A percentile compares a stretch with the other conserved stretches of the same genome.
phyloP scores from a whole-genome alignment of 495 filamentous ascomycete genomes.

The Glarea lozoyensis region DNA sequence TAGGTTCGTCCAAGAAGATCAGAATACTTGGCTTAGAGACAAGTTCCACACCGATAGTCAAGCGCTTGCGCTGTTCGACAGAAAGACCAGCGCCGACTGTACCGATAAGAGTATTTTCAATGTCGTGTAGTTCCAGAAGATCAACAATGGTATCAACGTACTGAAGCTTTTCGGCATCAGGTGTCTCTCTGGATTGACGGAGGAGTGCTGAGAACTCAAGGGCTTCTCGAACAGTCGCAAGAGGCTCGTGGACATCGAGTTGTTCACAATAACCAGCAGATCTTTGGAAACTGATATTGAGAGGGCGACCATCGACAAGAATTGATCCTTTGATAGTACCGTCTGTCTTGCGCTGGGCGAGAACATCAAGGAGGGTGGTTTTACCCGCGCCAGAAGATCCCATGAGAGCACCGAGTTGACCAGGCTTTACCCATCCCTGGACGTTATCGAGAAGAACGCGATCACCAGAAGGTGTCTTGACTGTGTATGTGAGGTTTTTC shows the following conservation, averaged over 20 bases:
- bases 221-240: constrained; percentile 75
- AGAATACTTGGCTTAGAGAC: constrained; percentile 77
- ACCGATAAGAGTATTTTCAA: constrained; percentile 77
- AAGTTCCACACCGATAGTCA: constrained; percentile 82
- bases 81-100: constrained; percentile 63
- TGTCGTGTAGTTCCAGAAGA: constrained; percentile 69
- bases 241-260: constrained; percentile 45
- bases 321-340: constrained; percentile 39
- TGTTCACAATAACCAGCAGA: constrained; percentile 35
- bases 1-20: constrained; percentile 84
- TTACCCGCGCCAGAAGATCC: constrained; percentile 55
- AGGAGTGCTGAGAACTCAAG: constrained; percentile 76
- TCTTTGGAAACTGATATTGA: constrained; percentile 36
- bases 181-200: constrained; percentile 62
- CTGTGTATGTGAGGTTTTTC: constrained; percentile 53
- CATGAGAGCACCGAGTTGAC: constrained; percentile 72
- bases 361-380: constrained; percentile 40
- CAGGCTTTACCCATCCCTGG: constrained; percentile 71
- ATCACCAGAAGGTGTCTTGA: constrained; percentile 53
- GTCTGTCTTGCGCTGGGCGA: constrained; percentile 36
- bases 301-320: constrained; percentile 36
- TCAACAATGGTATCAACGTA: constrained; percentile 80
- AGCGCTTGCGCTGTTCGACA: constrained; percentile 77
- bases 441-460: constrained; percentile 62
- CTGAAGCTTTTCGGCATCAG: constrained; percentile 63